Evolutionary conservation across 495 filamentous ascomycete genomes (phyloP).

Genomic region (Xylaria nigripes): DNA sequence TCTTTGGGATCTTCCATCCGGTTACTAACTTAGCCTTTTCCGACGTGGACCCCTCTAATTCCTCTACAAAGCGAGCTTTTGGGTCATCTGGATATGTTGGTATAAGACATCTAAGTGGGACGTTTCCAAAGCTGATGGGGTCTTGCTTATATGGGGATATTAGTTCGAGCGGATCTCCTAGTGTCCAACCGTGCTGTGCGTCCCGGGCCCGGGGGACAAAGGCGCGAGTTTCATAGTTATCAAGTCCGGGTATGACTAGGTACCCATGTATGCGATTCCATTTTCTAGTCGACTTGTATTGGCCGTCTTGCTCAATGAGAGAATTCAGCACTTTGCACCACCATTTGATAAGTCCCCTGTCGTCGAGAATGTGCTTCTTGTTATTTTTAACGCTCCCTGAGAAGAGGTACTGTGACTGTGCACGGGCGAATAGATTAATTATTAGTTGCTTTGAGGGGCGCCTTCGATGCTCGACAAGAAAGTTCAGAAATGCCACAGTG

Average conservation of each 20-base stretch:
- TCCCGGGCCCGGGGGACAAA: slow-evolving; percentile 41
- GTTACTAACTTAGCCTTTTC: slow-evolving; percentile 38
- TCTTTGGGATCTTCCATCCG: slow-evolving; percentile 72
- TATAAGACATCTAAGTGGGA: slow-evolving; percentile 77
- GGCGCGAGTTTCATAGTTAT: slow-evolving; percentile 63
- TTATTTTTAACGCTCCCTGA: slow-evolving; percentile 79
- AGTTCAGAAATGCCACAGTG: slow-evolving; percentile 64
- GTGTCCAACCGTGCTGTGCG: slow-evolving; percentile 40
- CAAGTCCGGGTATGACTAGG: slow-evolving; percentile 78
- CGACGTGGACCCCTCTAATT: slow-evolving; percentile 73
- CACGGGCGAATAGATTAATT: slow-evolving; percentile 83
- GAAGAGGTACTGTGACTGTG: slow-evolving; percentile 92
- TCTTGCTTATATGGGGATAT: slow-evolving; percentile 59
- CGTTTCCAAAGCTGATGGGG: slow-evolving; percentile 33
- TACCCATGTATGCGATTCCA: slow-evolving; percentile 56
- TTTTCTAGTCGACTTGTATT: slow-evolving; percentile 10
- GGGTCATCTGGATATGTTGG: slow-evolving; percentile 93
- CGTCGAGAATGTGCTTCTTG: slow-evolving; percentile 88
- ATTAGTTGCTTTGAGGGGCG: slow-evolving; percentile 64
- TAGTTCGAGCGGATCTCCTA: slow-evolving; percentile 47
- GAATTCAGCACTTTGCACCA: slow-evolving; percentile 87
- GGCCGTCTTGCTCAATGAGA: slow-evolving; percentile 43
- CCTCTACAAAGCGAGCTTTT: slow-evolving; percentile 82
- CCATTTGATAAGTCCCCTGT: slow-evolving; percentile 83
- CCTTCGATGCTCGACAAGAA: slow-evolving; percentile 58